Conservation (phyloP, 192 early-diverging fungal genomes). For the Coemansia sp. region DNA sequence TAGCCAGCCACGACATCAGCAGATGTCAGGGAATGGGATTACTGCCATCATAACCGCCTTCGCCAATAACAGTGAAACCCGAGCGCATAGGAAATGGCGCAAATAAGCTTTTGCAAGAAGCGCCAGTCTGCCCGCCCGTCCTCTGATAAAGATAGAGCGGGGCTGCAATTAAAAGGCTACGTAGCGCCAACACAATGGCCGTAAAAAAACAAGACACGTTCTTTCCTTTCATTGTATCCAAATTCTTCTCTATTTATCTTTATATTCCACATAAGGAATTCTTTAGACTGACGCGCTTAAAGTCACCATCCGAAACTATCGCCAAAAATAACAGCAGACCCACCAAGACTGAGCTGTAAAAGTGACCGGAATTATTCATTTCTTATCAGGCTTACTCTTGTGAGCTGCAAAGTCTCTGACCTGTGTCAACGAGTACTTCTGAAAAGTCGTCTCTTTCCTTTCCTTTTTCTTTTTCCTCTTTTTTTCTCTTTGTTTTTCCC, state of each 20-base stretch:
- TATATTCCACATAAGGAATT: background rate
- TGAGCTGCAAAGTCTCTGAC: background rate
- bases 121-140: background rate
- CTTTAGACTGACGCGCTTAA: background rate
- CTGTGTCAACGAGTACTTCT: background rate
- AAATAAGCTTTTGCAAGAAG: background rate
- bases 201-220: background rate
- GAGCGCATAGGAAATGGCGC: background rate
- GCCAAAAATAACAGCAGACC: background rate
- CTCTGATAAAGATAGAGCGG: background rate
- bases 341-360: background rate
- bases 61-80: background rate
- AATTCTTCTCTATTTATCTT: background rate
- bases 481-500: background rate
- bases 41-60: background rate
- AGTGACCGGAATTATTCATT: background rate
- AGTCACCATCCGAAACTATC: background rate
- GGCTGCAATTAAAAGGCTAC: conserved; percentile 5
- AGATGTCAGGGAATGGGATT: background rate
- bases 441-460: background rate
- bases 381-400: background rate
- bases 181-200: background rate
- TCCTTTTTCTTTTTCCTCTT: background rate
- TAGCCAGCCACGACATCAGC: background rate
- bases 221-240: background rate